Evolutionary conservation across 306 rosid genomes (phyloP).

Genomic region (Quercus mongolica): DNA sequence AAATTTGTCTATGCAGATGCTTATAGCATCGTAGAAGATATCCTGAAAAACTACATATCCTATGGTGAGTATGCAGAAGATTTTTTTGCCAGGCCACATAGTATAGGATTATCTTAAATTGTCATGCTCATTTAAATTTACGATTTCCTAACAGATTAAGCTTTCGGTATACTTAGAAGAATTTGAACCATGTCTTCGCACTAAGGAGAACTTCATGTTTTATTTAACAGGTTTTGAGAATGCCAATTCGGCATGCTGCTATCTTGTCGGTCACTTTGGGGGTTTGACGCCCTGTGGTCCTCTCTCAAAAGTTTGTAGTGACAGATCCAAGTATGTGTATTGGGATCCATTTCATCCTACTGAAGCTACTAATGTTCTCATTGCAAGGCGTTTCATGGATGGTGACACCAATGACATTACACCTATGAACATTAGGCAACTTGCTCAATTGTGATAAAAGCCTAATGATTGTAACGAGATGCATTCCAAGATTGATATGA

Average conservation of each 20-base stretch:
- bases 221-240: conserved; percentile 53
- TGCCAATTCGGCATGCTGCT: conserved; percentile 56
- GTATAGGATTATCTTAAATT: neutral
- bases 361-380: conserved; percentile 50
- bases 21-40: conserved; percentile 50
- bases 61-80: conserved; percentile 32
- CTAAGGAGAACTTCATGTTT: neutral
- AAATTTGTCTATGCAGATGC: conserved; percentile 64
- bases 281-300: conserved; percentile 58
- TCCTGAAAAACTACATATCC: conserved; percentile 37
- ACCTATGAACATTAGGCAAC: conserved; percentile 50
- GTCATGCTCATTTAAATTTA: too few species aligned
- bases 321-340: conserved; percentile 58
- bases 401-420: conserved; percentile 45
- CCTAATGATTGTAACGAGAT: neutral
- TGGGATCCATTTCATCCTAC: conserved; percentile 76
- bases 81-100: neutral
- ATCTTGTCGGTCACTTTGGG: conserved; percentile 53
- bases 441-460: conserved; percentile 28
- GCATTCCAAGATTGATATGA: neutral
- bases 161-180: too few species aligned
- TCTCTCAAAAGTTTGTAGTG: conserved; percentile 46
- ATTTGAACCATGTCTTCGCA: neutral
- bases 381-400: conserved; percentile 45
- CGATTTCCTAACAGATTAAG: too few species aligned